Base-by-base conservation (phyloP, 2,329 filamentous ascomycete genomes). In the Pestalotiopsis sp. region DNA sequence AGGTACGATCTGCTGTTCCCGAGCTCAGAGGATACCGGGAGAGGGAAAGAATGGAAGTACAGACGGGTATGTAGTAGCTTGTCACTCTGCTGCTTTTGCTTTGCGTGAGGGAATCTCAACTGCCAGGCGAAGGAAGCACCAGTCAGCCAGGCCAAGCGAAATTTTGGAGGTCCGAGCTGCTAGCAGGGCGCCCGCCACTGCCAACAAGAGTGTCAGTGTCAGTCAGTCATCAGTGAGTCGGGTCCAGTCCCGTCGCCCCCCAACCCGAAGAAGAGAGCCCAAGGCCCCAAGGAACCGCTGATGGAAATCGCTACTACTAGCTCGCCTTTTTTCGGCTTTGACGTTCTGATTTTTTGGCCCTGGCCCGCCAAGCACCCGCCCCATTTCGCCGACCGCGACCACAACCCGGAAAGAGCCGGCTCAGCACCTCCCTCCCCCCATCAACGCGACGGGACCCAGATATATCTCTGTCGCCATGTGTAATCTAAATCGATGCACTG, bases 91-190 rank as follows among this genome's bases (percentile, higher is more conserved):
- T 35, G 48, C 48, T 55, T 58, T 58, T 20, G n/a, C 39, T 48
- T 65, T 66, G 11, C 40, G 10, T 60, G 59, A 59, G 56, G 35
- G 38, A 20, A n/a, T 20, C 44, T 52, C 20, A n/a, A 9, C 14
- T 52, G 17, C 40, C 40, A n/a, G 20, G 44, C 7, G 30, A 9
- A 35, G 30, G 30, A 35, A 35, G 30, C 30, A 52, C 20, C 44
- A 52, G 17, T 52, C 44, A 17, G 20, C 17, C 70, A 64, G 68
- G 66, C 65, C 66, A 65, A 64, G 67, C 40, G 66, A 69, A 69
- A 69, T 68, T 70, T 72, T 71, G 68, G 64, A 70, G 70, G 70
- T 67, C 70, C 70, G 70, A 68, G 68, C 68, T 66, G 64, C 30
- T 35, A 20, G 57, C 64, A 9, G 26, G 40, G 44, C 44, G 44